Base-by-base conservation (phyloP, 306 rosid genomes). In the Gynostemma pentaphyllum region DNA sequence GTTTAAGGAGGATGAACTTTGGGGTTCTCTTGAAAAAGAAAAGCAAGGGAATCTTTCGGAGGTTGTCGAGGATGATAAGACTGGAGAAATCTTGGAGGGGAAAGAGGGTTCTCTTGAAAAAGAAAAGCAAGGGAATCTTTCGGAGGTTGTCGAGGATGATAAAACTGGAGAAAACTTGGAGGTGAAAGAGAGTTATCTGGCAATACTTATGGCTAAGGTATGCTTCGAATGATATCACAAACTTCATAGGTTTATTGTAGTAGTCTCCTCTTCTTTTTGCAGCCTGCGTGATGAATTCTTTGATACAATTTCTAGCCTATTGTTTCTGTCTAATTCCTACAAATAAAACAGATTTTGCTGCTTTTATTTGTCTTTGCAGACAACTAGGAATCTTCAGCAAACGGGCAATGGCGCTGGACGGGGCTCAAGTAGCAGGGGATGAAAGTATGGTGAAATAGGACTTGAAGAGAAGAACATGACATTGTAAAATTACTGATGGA, bases 1-100 rank as follows among this genome's bases (percentile, higher is more conserved):
- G 79, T 86, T 86, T 78, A 89, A 77, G 34, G 82, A 86, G 76
- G 89, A 89, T 75, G 91, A 83, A 78, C 83, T 85, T 15, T 85
- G 94, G 90, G 84, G 86, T 50, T 77, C 76, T 55, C 92, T 85
- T 37, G 89, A 87, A 53, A 79, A 75, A 70, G 72, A 68, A 32
- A 71, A 82, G 36, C 70, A 42, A 41, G 53, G 14, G 22, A 66
- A 70, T 50, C 16, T 14, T 51, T 75, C 72, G 55, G 55, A 27
- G 54, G 67, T 53, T 62, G 42, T 44, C 32, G 34, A 23, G 57
- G 51, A 65, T 2, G 32, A 26, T 68, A 34, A 41, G 14, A 22
- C 13, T 70, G 29, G 41, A 5, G 9, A 5, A 1, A 12, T 37
- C 41, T 37, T 37, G 41, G 41, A 12, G 41, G 41, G 9, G 4